Evolutionary conservation across 345 rosid species (phyloP).

Genomic region (Pistacia integerrima): DNA sequence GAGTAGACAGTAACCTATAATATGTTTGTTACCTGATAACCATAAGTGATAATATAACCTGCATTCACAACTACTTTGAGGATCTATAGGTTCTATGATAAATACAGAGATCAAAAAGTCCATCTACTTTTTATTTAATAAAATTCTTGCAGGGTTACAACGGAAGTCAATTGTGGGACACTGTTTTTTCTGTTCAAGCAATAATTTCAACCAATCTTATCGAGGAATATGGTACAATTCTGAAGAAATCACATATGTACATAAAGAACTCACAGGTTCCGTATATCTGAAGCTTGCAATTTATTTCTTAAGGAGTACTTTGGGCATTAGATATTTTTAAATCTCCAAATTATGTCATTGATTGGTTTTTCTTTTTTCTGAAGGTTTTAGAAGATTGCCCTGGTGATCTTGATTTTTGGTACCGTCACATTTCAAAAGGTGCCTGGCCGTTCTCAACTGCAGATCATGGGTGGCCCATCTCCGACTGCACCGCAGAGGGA

Average conservation of each 20-base stretch:
- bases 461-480: slow-evolving; percentile 99
- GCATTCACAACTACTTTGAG: background rate
- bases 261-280: slow-evolving; percentile 82
- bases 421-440: slow-evolving; percentile 97
- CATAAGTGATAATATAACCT: background rate
- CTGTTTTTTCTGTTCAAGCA: slow-evolving; percentile 87
- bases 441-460: slow-evolving; percentile 99
- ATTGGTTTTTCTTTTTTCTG: slow-evolving; percentile 22
- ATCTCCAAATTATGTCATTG: slow-evolving; percentile 6
- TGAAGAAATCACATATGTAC: slow-evolving; percentile 67
- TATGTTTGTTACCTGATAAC: slow-evolving; percentile 10
- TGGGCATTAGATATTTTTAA: background rate
- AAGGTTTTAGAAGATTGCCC: slow-evolving; percentile 88
- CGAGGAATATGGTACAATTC: slow-evolving; percentile 66
- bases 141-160: slow-evolving; percentile 75
- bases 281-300: slow-evolving; percentile 18
- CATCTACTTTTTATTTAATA: slow-evolving; percentile 18
- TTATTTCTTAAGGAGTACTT: slow-evolving; percentile 10
- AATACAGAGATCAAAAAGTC: slow-evolving; percentile 10
- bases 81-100: slow-evolving; percentile 10
- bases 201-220: slow-evolving; percentile 67
- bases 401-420: slow-evolving; percentile 79
- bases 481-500: slow-evolving; percentile 96
- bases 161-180: slow-evolving; percentile 98
- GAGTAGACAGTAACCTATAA: slow-evolving; percentile 6